These are phyloP conservation scores for Colletotrichum gigasporum DNA, from an alignment of 2,329 filamentous ascomycete genomes.

Conservation along the genomic window DNA sequence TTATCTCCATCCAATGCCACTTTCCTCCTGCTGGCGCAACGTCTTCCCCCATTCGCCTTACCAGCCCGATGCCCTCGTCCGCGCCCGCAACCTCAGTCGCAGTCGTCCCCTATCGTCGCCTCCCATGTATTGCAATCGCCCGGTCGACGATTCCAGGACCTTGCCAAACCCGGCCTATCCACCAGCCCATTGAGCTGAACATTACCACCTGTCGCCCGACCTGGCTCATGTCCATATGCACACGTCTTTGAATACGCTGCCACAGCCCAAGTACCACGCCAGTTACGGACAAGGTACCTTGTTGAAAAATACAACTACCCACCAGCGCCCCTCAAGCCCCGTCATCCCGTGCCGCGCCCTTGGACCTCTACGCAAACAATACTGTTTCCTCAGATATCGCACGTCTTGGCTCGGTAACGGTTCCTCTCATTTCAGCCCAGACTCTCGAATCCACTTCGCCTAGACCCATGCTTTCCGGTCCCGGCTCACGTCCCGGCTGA, in stretches of 20 bases:
- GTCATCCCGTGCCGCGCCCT: neutral
- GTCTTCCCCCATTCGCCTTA: neutral
- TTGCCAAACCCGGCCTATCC: neutral
- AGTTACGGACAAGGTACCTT: neutral
- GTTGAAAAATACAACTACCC: too few species aligned
- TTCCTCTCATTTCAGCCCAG: slow-evolving; percentile 2
- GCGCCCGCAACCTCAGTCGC: neutral
- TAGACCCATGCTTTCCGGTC: slow-evolving; percentile 16
- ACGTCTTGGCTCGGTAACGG: slow-evolving; percentile 3
- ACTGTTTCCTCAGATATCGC: neutral
- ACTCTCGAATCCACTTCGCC: neutral
- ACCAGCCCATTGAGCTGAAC: neutral
- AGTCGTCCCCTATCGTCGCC: neutral
- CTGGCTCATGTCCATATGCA: neutral
- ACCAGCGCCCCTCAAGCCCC: neutral
- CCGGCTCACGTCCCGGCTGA: slow-evolving; percentile 4
- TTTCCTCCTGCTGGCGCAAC: neutral
- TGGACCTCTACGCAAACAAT: neutral
- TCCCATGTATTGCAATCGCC: slow-evolving; percentile 7
- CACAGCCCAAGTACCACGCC: neutral
- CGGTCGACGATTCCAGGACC: neutral
- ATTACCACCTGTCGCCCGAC: neutral
- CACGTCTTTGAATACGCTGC: neutral
- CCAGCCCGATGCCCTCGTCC: neutral
- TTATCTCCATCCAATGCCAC: slow-evolving; percentile 16